Base-by-base conservation (phyloP, 768 basidiomycete species). In the Hydnomerulius pinastri region DNA sequence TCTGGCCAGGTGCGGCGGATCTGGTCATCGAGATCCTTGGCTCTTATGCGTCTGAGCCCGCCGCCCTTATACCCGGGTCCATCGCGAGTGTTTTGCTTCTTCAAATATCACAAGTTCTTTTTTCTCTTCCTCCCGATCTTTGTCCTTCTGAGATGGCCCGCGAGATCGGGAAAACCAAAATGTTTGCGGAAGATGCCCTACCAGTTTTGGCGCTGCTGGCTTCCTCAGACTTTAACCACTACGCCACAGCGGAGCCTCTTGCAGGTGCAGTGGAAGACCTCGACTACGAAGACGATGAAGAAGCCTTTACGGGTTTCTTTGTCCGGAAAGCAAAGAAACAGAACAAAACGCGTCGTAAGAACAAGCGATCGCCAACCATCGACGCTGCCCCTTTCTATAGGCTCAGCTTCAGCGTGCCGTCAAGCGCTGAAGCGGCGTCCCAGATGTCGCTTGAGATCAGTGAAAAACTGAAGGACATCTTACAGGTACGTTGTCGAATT, bases 21-120 rank as follows among this genome's bases (percentile, higher is more conserved):
- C n/a, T 73, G 20, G 49, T 56, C 33, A 17, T 28, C 30, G 68
- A 58, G 61, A 68, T 77, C 24, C 15, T 75, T 15, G 53, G 63
- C 13, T 45, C 51, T 13, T 77, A 72, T 44, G 75, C 74, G 2
- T 48, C 42, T 1, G 57, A 57, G 35, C 52, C 62, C 6, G 54
- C 55, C 12, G 54, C 55, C 12, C 58, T 50, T 15, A 57, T 67
- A 39, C 47, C 40, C 12, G 8, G 38, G 3, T 71, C 72, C 4
- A 48, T 18, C 23, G 48, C 59, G 15, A 40, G 29, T 23, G 50
- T 38, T 17, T 43, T 74, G 23, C 54, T 73, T 32, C 53, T 35
- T 9, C 48, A 52, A 18, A 50, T 74, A 29, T 65, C 67, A 4
- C 50, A 57, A 13, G 53, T 46, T 46, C 43, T 71, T 0, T 56